Percentiles rank a stretch among this genome's conserved stretches.
Conservation (phyloP, 2,329 filamentous ascomycete genomes). For the Venturia effusa region DNA sequence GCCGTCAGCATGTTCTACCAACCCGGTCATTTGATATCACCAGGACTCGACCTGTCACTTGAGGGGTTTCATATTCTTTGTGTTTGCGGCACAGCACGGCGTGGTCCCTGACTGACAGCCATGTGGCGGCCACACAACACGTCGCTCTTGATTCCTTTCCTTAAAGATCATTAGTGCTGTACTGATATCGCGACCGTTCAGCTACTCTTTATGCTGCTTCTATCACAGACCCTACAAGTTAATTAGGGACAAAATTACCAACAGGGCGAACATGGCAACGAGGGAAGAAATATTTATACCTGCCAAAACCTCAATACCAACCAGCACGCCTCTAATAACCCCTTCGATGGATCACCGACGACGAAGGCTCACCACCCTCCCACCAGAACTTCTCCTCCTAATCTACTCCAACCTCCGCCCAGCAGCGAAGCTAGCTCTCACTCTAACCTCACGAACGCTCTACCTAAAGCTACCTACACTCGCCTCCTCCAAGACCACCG, state of each 20-base stretch:
- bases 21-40: background rate
- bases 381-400: slow-evolving; percentile 23
- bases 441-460: slow-evolving; percentile 24
- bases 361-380: slow-evolving; percentile 19
- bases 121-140: background rate
- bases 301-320: background rate
- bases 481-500: slow-evolving; percentile 13
- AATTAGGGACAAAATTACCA: no score
- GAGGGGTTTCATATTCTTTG: background rate
- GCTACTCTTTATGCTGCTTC: background rate
- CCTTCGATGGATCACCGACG: background rate
- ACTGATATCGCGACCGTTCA: background rate
- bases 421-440: slow-evolving; percentile 27
- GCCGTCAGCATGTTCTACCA: background rate
- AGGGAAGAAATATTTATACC: background rate
- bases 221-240: no score
- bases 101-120: background rate
- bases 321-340: background rate
- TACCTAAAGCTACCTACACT: slow-evolving; percentile 19
- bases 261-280: background rate
- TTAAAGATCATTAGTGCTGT: background rate
- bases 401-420: slow-evolving; percentile 25
- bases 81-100: background rate
- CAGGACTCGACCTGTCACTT: background rate
- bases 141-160: background rate